A percentile compares a stretch with the other conserved stretches of the same genome.
These are phyloP conservation scores for Neocucurbitaria cava DNA, from an alignment of 2,329 filamentous ascomycete genomes.

Conservation along the genomic window DNA sequence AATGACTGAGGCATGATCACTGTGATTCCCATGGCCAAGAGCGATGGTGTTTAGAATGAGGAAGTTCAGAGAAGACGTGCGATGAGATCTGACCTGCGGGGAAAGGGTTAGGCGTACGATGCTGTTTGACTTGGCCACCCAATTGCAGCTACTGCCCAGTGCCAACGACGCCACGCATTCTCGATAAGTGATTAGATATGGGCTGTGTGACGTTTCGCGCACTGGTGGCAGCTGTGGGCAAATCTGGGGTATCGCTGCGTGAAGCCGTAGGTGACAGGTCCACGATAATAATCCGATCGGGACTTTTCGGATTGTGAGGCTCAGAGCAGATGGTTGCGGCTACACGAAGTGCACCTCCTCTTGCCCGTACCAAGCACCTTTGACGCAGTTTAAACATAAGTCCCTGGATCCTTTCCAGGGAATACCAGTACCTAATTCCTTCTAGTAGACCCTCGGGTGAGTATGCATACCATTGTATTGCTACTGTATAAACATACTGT, in stretches of 20 bases:
- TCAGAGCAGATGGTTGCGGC: neutral
- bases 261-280: neutral
- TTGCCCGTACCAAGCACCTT: neutral
- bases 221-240: neutral
- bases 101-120: neutral
- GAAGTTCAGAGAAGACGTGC: neutral
- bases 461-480: too few relatives aligned
- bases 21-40: neutral
- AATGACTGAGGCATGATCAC: neutral
- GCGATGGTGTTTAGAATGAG: neutral
- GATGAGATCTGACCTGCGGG: neutral
- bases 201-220: neutral
- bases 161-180: conserved; percentile 1
- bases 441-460: too few relatives aligned
- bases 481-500: too few relatives aligned
- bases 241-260: neutral
- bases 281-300: neutral
- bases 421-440: too few relatives aligned
- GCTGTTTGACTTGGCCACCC: neutral
- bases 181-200: neutral
- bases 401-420: too few relatives aligned
- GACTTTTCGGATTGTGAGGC: neutral
- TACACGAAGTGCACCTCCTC: neutral
- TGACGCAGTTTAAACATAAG: too few relatives aligned
- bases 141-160: neutral